These are phyloP conservation scores for Backusella tarrabulga DNA, from an alignment of 192 early-diverging fungal species.

Conservation along the genomic window DNA sequence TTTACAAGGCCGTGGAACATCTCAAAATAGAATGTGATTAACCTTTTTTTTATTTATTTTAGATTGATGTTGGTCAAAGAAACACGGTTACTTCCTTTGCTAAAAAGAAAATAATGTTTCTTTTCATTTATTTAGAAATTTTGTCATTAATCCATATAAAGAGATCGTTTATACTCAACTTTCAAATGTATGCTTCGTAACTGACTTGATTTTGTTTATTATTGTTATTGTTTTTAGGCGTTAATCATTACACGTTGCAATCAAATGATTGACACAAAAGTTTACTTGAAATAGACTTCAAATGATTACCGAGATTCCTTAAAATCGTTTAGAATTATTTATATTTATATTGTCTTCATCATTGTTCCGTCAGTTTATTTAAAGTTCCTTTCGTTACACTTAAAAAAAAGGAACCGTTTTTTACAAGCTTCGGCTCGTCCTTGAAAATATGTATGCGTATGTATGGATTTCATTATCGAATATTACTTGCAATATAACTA, in stretches of 20 bases:
- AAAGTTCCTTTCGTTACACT: background rate
- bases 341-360: background rate
- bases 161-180: too few species aligned
- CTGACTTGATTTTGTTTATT: background rate
- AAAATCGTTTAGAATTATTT: background rate
- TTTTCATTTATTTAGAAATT: too few species aligned
- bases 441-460: background rate
- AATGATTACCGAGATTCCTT: background rate
- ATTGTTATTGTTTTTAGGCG: background rate
- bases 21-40: background rate
- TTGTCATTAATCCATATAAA: too few species aligned
- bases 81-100: background rate
- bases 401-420: background rate
- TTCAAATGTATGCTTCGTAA: too few species aligned
- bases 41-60: background rate
- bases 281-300: background rate
- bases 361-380: background rate
- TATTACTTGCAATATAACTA: background rate
- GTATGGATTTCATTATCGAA: background rate
- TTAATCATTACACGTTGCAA: background rate
- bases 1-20: background rate
- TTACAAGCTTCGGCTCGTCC: background rate
- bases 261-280: constrained; percentile 1
- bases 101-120: too few species aligned
- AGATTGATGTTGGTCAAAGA: background rate